Evolutionary conservation across 2,329 filamentous ascomycete genomes (phyloP), one percentile per base, ranked within the genome.

Genomic region (Bipolaris oryzae): DNA sequence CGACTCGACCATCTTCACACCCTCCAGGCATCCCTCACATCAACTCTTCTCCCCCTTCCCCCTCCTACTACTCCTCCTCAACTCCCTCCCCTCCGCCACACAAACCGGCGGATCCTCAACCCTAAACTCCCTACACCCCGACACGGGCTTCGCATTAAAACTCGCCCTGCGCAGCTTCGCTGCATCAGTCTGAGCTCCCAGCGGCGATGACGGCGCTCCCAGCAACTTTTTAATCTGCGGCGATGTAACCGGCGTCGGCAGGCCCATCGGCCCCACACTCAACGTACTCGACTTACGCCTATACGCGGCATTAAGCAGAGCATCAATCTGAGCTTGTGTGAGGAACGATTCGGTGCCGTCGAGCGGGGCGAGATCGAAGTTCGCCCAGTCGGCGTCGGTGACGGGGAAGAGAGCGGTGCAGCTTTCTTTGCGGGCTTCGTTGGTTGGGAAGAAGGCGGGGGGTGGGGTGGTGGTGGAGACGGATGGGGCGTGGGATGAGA

Each of bases 71-170:
- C 21, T 18, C 15, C 3, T 7, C 25, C 13, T 5, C 21, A 18
- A 31, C 28, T n/a, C 21, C 3, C 15, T 23, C 20, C 38, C 28
- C 4, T 10, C 34, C 13, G 54, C 46, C 20, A 67, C 51, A n/a
- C 18, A 28, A 10, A 38, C 18, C 1, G 67, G 63, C 20, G 62
- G 59, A 46, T 67, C 63, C n/a, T 64, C 35, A 2, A 35, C 4
- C 21, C 47, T 34, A 31, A 62, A 68, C 39, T 60, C 51, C 16
- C 45, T 67, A 18, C 58, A 60, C n/a, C 31, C 39, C 21, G 39
- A 57, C 2, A 69, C 67, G 0, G 65, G 65, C 23, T 68, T 62
- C n/a, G 16, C 25, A 2, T 53, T 38, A 33, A 68, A 69, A 1
- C 41, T 54, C 9, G 65, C 67, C 5, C 53, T 56, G 21, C 62